phyloP scores from a whole-genome alignment of 2,329 filamentous ascomycete species.

The Chrysosporium queenslandicum region DNA sequence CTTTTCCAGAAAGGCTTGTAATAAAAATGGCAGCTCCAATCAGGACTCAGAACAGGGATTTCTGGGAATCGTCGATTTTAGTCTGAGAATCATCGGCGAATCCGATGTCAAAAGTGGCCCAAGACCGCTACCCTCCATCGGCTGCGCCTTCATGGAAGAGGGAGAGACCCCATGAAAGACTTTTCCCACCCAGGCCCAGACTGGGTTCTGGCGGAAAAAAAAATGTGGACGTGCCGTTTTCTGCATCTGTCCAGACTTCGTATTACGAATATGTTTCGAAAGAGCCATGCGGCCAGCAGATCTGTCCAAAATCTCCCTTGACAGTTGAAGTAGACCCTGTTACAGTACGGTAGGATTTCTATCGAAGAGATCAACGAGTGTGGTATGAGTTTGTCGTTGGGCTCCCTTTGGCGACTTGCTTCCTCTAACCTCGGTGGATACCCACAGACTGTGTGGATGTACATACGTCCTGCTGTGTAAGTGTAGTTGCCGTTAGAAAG shows the following conservation, averaged over 20 bases:
- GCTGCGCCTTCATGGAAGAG: slow-evolving; percentile 15
- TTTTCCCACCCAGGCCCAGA: slow-evolving; percentile 1
- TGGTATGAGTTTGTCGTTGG: too few species aligned
- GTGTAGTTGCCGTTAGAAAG: too few species aligned
- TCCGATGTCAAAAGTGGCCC: slow-evolving; percentile 18
- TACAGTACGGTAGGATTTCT: slow-evolving; percentile 4
- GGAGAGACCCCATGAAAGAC: slow-evolving; percentile 1
- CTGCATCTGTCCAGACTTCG: slow-evolving; percentile 3
- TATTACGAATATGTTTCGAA: slow-evolving; percentile 13
- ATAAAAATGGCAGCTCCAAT: slow-evolving; percentile 17
- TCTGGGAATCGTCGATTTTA: slow-evolving; percentile 11
- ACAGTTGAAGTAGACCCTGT: slow-evolving; percentile 6
- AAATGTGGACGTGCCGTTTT: not conserved
- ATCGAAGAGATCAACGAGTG: too few species aligned
- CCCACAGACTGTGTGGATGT: too few species aligned
- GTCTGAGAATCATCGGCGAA: slow-evolving; percentile 17
- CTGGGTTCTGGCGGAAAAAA: not conserved
- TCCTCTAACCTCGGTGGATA: not conserved
- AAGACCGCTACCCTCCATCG: slow-evolving; percentile 20
- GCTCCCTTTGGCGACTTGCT: not conserved
- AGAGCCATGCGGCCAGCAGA: slow-evolving; percentile 1
- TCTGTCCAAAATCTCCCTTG: not conserved
- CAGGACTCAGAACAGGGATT: slow-evolving; percentile 19
- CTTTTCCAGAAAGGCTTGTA: slow-evolving; percentile 19
- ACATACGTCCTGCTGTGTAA: too few species aligned